Percentiles rank a stretch among this genome's conserved stretches.
phyloP scores from a whole-genome alignment of 768 basidiomycete species.

The Naganishia kalamii region DNA sequence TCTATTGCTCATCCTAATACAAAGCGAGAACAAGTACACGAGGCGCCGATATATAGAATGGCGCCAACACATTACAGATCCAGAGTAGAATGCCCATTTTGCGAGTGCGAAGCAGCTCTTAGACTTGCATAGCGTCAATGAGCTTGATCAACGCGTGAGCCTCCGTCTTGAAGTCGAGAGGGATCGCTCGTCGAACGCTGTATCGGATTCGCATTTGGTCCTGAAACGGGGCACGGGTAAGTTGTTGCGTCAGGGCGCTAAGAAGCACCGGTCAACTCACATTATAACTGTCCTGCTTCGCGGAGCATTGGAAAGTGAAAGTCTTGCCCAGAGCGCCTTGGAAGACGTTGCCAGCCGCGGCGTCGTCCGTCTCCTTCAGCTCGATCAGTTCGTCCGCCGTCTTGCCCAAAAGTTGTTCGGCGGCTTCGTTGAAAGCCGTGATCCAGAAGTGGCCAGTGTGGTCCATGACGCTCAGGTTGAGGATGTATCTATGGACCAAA shows the following conservation, averaged over 20 bases:
- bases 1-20: too few relatives aligned
- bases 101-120: background rate
- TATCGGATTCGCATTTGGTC: conserved; percentile 77
- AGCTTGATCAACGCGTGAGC: conserved; percentile 56
- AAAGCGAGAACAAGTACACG: too few relatives aligned
- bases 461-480: conserved; percentile 82
- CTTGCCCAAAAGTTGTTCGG: conserved; percentile 66
- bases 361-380: conserved; percentile 63
- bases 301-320: conserved; percentile 78
- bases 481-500: conserved; percentile 52
- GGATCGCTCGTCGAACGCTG: conserved; percentile 63
- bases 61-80: background rate
- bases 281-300: conserved; percentile 70
- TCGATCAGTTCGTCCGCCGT: conserved; percentile 68
- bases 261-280: conserved; percentile 47
- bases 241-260: background rate
- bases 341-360: conserved; percentile 57
- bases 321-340: conserved; percentile 61
- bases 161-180: conserved; percentile 66
- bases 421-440: conserved; percentile 91
- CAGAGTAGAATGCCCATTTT: background rate
- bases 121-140: conserved; percentile 48
- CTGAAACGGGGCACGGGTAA: conserved; percentile 48
- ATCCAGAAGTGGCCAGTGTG: conserved; percentile 84
- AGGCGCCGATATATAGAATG: too few relatives aligned